Conservation (phyloP, 257 asterid species). For the Solanum chilense region DNA sequence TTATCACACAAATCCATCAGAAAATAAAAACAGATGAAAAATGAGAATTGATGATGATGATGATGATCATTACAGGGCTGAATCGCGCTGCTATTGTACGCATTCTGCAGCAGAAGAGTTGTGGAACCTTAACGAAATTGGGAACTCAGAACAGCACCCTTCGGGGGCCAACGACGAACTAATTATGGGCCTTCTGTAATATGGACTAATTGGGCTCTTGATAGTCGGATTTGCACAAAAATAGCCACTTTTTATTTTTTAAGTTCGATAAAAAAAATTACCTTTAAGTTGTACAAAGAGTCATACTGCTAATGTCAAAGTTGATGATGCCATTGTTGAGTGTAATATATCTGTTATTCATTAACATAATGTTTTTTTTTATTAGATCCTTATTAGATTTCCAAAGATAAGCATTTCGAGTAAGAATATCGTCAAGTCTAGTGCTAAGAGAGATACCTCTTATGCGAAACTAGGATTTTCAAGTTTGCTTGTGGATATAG, state of each 20-base stretch:
- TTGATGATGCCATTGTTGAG: not conserved
- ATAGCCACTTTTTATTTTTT: not conserved
- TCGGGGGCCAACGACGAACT: not conserved
- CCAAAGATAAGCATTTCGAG: not conserved
- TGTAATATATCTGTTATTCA: not conserved
- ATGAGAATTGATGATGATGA: not conserved
- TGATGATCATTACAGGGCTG: not conserved
- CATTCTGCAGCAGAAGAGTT: slow-evolving; percentile 13
- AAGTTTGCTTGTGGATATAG: not conserved
- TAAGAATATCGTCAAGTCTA: not conserved
- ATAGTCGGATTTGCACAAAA: not conserved
- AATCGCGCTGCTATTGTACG: slow-evolving; percentile 24
- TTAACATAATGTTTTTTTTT: not conserved
- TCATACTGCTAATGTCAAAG: not conserved
- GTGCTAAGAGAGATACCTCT: not conserved
- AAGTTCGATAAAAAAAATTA: not conserved
- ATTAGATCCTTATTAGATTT: not conserved
- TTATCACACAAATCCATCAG: not conserved
- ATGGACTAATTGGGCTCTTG: not conserved
- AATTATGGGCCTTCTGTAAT: not conserved
- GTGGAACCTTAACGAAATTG: not conserved
- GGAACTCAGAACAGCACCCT: not conserved
- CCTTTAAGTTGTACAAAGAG: not conserved
- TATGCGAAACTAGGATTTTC: not conserved
- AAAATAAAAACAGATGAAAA: not conserved